These are phyloP conservation scores for Gossypium anomalum DNA, from an alignment of 345 rosid species.

Conservation along the genomic window DNA sequence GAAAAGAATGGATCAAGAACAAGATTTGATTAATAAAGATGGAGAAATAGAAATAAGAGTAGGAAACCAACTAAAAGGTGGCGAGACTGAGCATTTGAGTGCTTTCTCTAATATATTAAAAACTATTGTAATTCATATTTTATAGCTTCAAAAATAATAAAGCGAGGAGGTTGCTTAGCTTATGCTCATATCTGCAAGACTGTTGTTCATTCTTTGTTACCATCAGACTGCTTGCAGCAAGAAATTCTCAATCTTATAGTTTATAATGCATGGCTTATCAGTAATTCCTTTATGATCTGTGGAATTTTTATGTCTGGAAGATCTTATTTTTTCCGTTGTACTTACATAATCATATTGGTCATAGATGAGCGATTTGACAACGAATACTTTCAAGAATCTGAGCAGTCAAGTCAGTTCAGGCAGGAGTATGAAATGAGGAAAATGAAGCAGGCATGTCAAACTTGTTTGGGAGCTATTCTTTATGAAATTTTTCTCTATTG, in stretches of 20 bases:
- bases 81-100: neutral
- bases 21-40: neutral
- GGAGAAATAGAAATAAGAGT: constrained; percentile 4
- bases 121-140: neutral
- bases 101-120: neutral
- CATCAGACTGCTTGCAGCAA: neutral
- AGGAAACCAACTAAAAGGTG: neutral
- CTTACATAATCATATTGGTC: constrained; percentile 8
- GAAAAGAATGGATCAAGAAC: neutral
- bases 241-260: neutral
- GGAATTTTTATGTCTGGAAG: neutral
- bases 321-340: neutral
- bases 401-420: constrained; percentile 71
- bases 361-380: constrained; percentile 74
- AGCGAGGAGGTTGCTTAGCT: neutral
- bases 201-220: neutral
- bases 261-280: neutral
- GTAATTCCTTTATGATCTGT: neutral
- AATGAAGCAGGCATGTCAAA: constrained; percentile 66
- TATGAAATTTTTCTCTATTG: neutral
- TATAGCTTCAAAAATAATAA: neutral
- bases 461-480: neutral
- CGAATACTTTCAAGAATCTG: constrained; percentile 82
- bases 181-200: neutral
- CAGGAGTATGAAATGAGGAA: constrained; percentile 96